Base-by-base conservation (phyloP, 2,329 filamentous ascomycete species). In the Dothiorella sarmentorum region DNA sequence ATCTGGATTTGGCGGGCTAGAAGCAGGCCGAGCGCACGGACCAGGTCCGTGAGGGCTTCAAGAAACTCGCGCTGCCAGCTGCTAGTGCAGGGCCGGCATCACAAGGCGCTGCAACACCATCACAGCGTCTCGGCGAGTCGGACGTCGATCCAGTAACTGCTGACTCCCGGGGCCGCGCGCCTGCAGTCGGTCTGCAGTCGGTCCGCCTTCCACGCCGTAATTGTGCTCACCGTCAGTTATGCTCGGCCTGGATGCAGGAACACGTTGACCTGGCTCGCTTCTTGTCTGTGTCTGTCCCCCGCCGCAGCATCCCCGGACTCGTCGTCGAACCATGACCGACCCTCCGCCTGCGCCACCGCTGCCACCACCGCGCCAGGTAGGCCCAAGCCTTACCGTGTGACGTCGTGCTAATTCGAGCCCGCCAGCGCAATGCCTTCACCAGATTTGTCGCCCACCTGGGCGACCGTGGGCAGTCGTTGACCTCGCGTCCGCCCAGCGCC, bases 381-480 rank as follows among this genome's bases (percentile, higher is more conserved):
- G 29, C n/a, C n/a, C n/a, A n/a, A 31, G 29, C 29, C 29, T 13
- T 31, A n/a, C n/a, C n/a, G n/a, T n/a, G n/a, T n/a, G n/a, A n/a
- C n/a, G n/a, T n/a, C n/a, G n/a, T n/a, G n/a, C n/a, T n/a, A n/a
- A n/a, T n/a, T 65, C 24, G 10, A 31, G n/a, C 44, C 47, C 20
- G 49, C 49, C n/a, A n/a, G 29, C 47, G 56, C 60, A 73, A 71
- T 47, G 75, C 74, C 64, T 73, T 76, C 66, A 79, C 80, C 63
- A 76, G 80, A 64, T 78, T 83, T 63, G 78, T 83, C 59, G n/a
- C n/a, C n/a, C n/a, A n/a, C n/a, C n/a, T n/a, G n/a, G n/a, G n/a
- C n/a, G n/a, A n/a, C n/a, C n/a, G n/a, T n/a, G n/a, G n/a, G n/a
- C 79, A 79, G 67, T 78, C 80, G 18, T 80, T 82, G 68, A 67